phyloP scores from a whole-genome alignment of 2,329 filamentous ascomycete genomes.

The Fusarium gaditjirri region DNA sequence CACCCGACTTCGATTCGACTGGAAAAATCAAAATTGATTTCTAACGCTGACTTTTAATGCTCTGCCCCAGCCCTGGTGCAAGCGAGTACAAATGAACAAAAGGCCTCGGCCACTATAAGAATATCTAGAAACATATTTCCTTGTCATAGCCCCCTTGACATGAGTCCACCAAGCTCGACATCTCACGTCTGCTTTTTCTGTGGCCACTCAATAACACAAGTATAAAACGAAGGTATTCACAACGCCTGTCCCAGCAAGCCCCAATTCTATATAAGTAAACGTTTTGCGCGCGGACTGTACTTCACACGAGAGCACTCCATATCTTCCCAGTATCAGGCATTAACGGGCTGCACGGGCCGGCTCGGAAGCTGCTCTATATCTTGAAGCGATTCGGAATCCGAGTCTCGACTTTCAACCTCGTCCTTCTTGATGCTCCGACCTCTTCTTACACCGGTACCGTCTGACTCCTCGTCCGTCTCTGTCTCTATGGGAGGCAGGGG shows the following conservation, averaged over 20 bases:
- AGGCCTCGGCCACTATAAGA: slow-evolving; percentile 28
- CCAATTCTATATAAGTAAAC: slow-evolving; percentile 36
- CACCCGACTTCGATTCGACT: neutral
- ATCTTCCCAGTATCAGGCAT: slow-evolving; percentile 44
- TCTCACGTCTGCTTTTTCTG: slow-evolving; percentile 10
- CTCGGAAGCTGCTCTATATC: slow-evolving; percentile 46
- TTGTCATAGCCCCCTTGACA: slow-evolving; percentile 22
- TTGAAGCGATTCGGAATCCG: slow-evolving; percentile 45
- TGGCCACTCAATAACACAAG: neutral
- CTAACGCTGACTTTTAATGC: slow-evolving; percentile 41
- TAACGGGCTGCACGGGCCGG: slow-evolving; percentile 48
- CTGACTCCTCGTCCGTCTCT: slow-evolving; percentile 48
- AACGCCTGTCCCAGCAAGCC: slow-evolving; percentile 17
- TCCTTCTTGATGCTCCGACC: slow-evolving; percentile 44
- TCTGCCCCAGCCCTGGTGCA: slow-evolving; percentile 25
- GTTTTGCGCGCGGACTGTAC: slow-evolving; percentile 43
- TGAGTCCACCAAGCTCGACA: slow-evolving; percentile 10
- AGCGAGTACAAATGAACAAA: slow-evolving; percentile 34
- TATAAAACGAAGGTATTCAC: slow-evolving; percentile 23
- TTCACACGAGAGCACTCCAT: slow-evolving; percentile 18
- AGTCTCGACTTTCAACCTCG: slow-evolving; percentile 43
- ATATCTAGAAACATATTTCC: slow-evolving; percentile 43
- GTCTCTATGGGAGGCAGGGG: slow-evolving; percentile 64
- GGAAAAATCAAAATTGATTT: slow-evolving; percentile 30
- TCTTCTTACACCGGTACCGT: slow-evolving; percentile 23